A percentile compares a stretch with the other conserved stretches of the same genome.
Conservation (phyloP, 2,329 filamentous ascomycete species). For the Talaromyces sp. region DNA sequence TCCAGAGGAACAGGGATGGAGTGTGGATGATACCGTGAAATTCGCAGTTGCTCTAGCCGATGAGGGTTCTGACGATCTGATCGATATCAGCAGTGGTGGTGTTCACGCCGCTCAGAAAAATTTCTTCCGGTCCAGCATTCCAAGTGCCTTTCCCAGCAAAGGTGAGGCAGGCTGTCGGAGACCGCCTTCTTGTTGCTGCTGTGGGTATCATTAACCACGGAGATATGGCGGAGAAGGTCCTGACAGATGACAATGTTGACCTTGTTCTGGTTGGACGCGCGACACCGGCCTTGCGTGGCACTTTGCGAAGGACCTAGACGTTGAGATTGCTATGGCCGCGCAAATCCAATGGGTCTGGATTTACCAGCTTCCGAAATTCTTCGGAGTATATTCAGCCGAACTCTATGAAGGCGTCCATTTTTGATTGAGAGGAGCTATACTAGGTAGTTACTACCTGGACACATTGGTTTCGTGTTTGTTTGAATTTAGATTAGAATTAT, state of each 20-base stretch:
- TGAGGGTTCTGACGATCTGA: slow-evolving; percentile 71
- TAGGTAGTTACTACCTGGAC: too few relatives aligned
- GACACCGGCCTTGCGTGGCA: slow-evolving; percentile 28
- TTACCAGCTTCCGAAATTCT: slow-evolving; percentile 31
- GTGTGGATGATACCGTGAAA: slow-evolving; percentile 62
- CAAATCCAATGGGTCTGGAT: slow-evolving; percentile 62
- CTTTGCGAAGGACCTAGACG: slow-evolving; percentile 71
- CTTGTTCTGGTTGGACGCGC: slow-evolving; percentile 58
- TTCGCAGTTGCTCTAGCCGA: slow-evolving; percentile 70
- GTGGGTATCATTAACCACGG: slow-evolving; percentile 76
- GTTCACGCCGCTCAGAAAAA: slow-evolving; percentile 58
- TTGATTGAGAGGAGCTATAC: too few relatives aligned
- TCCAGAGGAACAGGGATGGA: slow-evolving; percentile 64
- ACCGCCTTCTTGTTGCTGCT: slow-evolving; percentile 68
- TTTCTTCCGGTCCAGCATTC: slow-evolving; percentile 61
- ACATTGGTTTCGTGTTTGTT: not conserved
- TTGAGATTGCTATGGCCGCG: slow-evolving; percentile 71
- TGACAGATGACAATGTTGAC: slow-evolving; percentile 61
- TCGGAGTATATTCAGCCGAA: slow-evolving; percentile 30
- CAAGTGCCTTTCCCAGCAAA: slow-evolving; percentile 73
- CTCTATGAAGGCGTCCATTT: slow-evolving; percentile 30
- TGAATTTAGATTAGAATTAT: not conserved
- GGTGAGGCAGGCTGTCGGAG: slow-evolving; percentile 75
- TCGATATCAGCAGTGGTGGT: slow-evolving; percentile 80
- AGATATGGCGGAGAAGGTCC: slow-evolving; percentile 66